Conservation (phyloP, 2,329 filamentous ascomycete genomes). For the Incumbomyces delicatus region DNA sequence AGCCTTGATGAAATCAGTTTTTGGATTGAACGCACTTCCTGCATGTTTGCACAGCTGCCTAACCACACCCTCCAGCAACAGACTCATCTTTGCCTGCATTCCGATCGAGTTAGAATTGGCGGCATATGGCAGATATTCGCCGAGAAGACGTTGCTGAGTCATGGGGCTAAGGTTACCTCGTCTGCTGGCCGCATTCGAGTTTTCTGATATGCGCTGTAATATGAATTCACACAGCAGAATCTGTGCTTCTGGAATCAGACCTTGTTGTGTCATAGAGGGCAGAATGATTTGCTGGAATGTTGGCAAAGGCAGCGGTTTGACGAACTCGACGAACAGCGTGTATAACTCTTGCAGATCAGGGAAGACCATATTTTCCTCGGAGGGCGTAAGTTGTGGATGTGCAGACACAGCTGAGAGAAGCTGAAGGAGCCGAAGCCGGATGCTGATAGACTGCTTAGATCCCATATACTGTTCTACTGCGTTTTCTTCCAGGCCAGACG, state of each 20-base stretch:
- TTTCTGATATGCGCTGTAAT: constrained; percentile 41
- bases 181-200: constrained; percentile 24
- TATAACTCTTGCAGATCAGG: constrained; percentile 31
- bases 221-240: constrained; percentile 46
- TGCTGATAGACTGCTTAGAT: constrained; percentile 29
- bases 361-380: constrained; percentile 23
- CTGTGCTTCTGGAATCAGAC: constrained; percentile 26
- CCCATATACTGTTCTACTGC: constrained; percentile 25
- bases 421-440: constrained; percentile 37
- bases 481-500: constrained; percentile 8
- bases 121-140: constrained; percentile 56
- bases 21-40: constrained; percentile 22
- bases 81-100: constrained; percentile 64
- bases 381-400: constrained; percentile 21
- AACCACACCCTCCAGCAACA: constrained; percentile 57
- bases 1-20: constrained; percentile 32
- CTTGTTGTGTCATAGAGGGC: constrained; percentile 25
- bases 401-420: constrained; percentile 33
- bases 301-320: constrained; percentile 35
- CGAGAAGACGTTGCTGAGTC: constrained; percentile 41
- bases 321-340: constrained; percentile 36
- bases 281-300: constrained; percentile 39
- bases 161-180: constrained; percentile 25
- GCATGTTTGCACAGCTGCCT: constrained; percentile 39
- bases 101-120: constrained; percentile 51